Evolutionary conservation across 1,284 basidiomycete genomes (phyloP), one percentile per base, ranked within the genome.

Genomic region (Leccinum pallidistipes): DNA sequence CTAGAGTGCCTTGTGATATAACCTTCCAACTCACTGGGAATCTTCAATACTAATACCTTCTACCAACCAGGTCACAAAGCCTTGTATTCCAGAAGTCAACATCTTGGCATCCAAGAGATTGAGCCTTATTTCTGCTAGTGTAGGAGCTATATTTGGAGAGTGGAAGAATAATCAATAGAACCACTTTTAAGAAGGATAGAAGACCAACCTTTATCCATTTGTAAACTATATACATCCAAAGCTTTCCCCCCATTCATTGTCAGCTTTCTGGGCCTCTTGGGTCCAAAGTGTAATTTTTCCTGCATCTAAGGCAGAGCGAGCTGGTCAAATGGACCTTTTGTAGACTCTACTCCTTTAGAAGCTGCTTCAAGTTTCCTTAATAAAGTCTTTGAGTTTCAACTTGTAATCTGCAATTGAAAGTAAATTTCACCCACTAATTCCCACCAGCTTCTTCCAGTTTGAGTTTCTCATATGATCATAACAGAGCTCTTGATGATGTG

Each of bases 391-490:
- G n/a, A 10, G 10, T 32, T 31, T n/a, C 14, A 29, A 12, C 43
- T 45, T 10, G 31, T 45, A n/a, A 45, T 7, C 5, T n/a, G n/a
- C n/a, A 45, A n/a, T n/a, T 45, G 7, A 45, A n/a, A 45, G 14
- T 40, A 2, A 40, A 40, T 32, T 40, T 40, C 12, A 34, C 21
- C 21, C n/a, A 63, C 55, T 45, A 8, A 65, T 24, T 5, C 45
- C 57, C 3, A 65, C 57, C 10, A 66, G 50, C 52, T 67, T 67
- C 24, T 64, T 67, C 53, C 53, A 67, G 32, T 67, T 67, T 3
- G 61, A 67, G 29, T 67, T 60, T 7, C 57, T 50, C 60, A 67
- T 67, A 43, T 67, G 61, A 40, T 63, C 60, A 55, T 67, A 61
- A 58, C 59, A 59, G 1, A 67, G 55, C 56, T 67, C 64, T 36